Evolutionary conservation across 805 yeast species (phyloP).

Genomic region (Saccharomycopsis sp.): DNA sequence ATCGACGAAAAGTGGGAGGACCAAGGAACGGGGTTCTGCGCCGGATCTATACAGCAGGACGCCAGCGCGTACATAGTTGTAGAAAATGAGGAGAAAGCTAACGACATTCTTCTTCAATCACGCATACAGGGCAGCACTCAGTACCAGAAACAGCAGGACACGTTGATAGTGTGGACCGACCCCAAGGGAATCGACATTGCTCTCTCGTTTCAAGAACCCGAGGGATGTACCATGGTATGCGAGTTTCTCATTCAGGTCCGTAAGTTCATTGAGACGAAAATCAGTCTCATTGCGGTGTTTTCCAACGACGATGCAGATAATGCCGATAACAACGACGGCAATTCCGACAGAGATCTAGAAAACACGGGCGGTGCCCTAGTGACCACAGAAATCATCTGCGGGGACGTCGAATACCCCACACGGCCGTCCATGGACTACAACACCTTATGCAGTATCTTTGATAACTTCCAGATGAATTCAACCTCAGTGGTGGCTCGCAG

Average conservation of each 20-base stretch:
- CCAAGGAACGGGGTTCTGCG: conserved; percentile 86
- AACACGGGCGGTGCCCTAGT: conserved; percentile 32
- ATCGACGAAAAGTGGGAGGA: conserved; percentile 69
- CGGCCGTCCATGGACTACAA: conserved; percentile 39
- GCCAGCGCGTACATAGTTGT: conserved; percentile 59
- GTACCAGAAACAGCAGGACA: conserved; percentile 91
- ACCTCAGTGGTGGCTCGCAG: conserved; percentile 58
- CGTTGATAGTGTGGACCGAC: conserved; percentile 92
- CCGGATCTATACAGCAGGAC: conserved; percentile 47
- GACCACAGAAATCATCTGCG: conserved; percentile 69
- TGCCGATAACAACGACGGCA: not conserved
- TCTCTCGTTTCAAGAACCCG: conserved; percentile 82
- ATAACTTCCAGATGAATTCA: conserved; percentile 51
- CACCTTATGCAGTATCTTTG: conserved; percentile 48
- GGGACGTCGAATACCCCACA: conserved; percentile 67
- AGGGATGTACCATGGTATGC: conserved; percentile 80
- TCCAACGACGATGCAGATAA: conserved; percentile 31
- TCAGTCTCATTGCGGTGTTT: conserved; percentile 66
- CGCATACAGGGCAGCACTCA: conserved; percentile 68
- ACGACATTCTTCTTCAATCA: conserved; percentile 55
- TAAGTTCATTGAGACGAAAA: conserved; percentile 51
- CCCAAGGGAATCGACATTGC: conserved; percentile 65
- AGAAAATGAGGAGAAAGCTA: conserved; percentile 56
- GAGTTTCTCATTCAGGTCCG: conserved; percentile 71
- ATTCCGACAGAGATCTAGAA: not conserved